A percentile compares a stretch with the other conserved stretches of the same genome.
These are phyloP conservation scores for Pleurotus salmoneostramineus DNA, from an alignment of 768 basidiomycete species.

Conservation along the genomic window DNA sequence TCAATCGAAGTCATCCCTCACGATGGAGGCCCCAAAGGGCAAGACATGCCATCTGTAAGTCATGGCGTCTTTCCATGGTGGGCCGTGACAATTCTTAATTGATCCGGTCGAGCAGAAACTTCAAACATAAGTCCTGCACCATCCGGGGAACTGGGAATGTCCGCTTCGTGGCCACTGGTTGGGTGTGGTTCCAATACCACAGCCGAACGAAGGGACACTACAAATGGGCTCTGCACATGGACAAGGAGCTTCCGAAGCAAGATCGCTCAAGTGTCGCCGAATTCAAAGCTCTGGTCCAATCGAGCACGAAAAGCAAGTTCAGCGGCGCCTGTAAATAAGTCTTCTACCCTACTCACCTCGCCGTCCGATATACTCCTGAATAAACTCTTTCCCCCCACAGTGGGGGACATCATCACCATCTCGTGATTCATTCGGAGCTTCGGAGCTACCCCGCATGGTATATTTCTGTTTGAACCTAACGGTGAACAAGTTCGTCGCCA, in stretches of 20 bases:
- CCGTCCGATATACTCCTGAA: too few relatives aligned
- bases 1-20: not conserved
- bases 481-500: too few relatives aligned
- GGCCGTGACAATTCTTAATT: not conserved
- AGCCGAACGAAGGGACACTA: constrained; percentile 6
- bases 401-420: too few relatives aligned
- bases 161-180: constrained; percentile 8
- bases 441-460: too few relatives aligned
- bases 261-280: constrained; percentile 6
- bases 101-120: not conserved
- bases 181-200: constrained; percentile 11
- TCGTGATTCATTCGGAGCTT: too few relatives aligned
- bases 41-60: constrained; percentile 6
- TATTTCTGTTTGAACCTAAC: too few relatives aligned
- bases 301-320: not conserved
- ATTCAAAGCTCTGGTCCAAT: constrained; percentile 3
- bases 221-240: constrained; percentile 9
- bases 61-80: not conserved
- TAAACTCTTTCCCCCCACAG: too few relatives aligned
- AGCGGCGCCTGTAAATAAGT: not conserved
- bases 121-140: constrained; percentile 6
- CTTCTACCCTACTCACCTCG: too few relatives aligned
- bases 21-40: not conserved
- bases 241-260: not conserved
- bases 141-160: constrained; percentile 6